Percentiles rank a stretch among this genome's conserved stretches.
phyloP scores from a whole-genome alignment of 768 basidiomycete genomes.

The Termitomyces sp. region DNA sequence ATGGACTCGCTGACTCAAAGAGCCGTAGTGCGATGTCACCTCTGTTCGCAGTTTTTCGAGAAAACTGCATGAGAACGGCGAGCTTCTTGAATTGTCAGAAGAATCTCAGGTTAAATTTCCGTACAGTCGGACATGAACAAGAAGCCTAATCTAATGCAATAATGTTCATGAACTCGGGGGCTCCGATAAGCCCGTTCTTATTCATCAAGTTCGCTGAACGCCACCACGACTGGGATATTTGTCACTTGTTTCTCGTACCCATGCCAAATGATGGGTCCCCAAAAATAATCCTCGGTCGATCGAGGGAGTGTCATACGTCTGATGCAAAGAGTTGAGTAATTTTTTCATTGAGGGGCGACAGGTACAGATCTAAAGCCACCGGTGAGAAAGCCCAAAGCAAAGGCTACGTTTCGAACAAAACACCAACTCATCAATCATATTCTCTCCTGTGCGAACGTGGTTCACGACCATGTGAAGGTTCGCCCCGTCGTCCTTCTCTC shows the following conservation, averaged over 20 bases:
- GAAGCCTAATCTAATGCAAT: not conserved
- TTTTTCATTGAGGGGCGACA: not conserved
- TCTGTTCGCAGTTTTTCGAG: not conserved
- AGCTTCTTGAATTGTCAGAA: not conserved
- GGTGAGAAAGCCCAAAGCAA: not conserved
- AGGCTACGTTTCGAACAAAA: not conserved
- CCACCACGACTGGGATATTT: not conserved
- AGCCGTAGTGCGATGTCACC: not conserved
- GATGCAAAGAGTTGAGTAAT: too few relatives aligned
- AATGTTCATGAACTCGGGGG: not conserved
- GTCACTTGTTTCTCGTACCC: not conserved
- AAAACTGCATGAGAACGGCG: not conserved
- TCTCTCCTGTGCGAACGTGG: constrained; percentile 7
- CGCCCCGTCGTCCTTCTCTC: constrained; percentile 1
- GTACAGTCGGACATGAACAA: not conserved
- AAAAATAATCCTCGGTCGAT: too few relatives aligned
- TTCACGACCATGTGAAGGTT: constrained; percentile 5
- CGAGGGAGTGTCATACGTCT: not conserved
- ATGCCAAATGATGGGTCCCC: not conserved
- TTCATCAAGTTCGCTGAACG: too few relatives aligned
- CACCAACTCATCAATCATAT: constrained; percentile 10
- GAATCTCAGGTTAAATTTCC: not conserved
- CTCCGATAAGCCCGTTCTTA: too few relatives aligned
- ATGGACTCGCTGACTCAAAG: not conserved
- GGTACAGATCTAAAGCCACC: not conserved